A percentile compares a stretch with the other conserved stretches of the same genome.
These are phyloP conservation scores for Botryotinia convoluta DNA, from an alignment of 2,329 filamentous ascomycete species.

Conservation along the genomic window DNA sequence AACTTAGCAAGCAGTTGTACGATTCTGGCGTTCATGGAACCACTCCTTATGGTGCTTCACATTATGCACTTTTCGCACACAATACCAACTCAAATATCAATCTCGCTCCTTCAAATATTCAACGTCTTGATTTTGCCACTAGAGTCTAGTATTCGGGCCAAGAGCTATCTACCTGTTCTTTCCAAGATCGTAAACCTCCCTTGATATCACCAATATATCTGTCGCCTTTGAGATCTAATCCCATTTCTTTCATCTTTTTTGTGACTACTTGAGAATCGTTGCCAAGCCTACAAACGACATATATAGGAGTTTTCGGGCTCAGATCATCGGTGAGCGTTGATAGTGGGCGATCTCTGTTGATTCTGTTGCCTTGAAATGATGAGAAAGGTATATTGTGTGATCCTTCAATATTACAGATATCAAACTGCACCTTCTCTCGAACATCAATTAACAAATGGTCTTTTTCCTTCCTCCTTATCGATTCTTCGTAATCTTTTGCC, in stretches of 20 bases:
- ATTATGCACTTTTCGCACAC: neutral
- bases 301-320: constrained; percentile 54
- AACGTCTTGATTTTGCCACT: neutral
- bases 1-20: constrained; percentile 10
- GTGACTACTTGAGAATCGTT: constrained; percentile 76
- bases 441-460: constrained; percentile 73
- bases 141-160: constrained; percentile 54
- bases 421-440: constrained; percentile 79
- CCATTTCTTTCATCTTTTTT: constrained; percentile 59
- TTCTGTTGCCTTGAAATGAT: constrained; percentile 40
- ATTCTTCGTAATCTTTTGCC: constrained; percentile 53
- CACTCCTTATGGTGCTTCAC: constrained; percentile 7
- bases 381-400: constrained; percentile 75
- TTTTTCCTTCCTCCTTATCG: constrained; percentile 28
- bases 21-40: constrained; percentile 20
- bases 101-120: constrained; percentile 6
- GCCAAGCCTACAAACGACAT: constrained; percentile 70
- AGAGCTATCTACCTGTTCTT: constrained; percentile 58
- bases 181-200: constrained; percentile 73
- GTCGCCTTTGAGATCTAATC: constrained; percentile 46
- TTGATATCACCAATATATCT: constrained; percentile 67
- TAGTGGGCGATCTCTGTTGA: constrained; percentile 23
- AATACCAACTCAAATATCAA: constrained; percentile 19
- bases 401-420: constrained; percentile 71
- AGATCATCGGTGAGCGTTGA: constrained; percentile 44